phyloP scores from a whole-genome alignment of 176 grass and related monocot species.

The Thinopyrum elongatum region DNA sequence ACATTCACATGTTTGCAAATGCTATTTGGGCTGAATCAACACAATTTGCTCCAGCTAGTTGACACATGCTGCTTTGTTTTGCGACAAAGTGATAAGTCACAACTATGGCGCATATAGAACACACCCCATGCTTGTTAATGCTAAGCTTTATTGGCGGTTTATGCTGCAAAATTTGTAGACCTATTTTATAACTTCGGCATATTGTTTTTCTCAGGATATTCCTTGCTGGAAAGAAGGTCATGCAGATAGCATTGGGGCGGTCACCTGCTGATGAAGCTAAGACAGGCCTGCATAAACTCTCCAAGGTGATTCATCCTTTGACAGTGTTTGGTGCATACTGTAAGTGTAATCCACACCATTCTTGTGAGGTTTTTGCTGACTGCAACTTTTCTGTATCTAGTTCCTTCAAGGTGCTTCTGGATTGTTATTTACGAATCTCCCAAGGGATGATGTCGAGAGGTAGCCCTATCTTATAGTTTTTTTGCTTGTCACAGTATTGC shows the following conservation, averaged over 20 bases:
- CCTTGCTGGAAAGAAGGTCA: slow-evolving; percentile 94
- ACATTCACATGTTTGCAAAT: background rate
- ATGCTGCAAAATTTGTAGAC: background rate
- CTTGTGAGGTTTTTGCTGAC: slow-evolving; percentile 21
- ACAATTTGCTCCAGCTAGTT: background rate
- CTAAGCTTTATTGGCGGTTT: background rate
- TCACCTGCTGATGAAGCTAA: slow-evolving; percentile 79
- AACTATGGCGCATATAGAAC: background rate
- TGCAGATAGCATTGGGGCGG: slow-evolving; percentile 82
- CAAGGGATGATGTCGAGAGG: slow-evolving; percentile 88
- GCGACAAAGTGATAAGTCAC: background rate
- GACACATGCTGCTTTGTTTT: background rate
- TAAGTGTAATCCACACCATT: background rate
- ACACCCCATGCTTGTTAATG: background rate
- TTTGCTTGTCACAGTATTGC: background rate
- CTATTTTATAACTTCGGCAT: background rate
- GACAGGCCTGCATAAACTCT: slow-evolving; percentile 67
- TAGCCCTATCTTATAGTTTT: slow-evolving; percentile 18
- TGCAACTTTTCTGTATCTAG: slow-evolving; percentile 29
- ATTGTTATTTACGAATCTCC: slow-evolving; percentile 73
- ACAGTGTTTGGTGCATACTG: background rate
- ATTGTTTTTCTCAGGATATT: slow-evolving; percentile 61
- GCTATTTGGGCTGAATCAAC: background rate
- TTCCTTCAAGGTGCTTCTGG: slow-evolving; percentile 73
- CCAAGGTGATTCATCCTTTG: slow-evolving; percentile 49